Evolutionary conservation across 2,329 filamentous ascomycete species (phyloP), one percentile per base, ranked within the genome.

Genomic region (Clarireedia hainanense): DNA sequence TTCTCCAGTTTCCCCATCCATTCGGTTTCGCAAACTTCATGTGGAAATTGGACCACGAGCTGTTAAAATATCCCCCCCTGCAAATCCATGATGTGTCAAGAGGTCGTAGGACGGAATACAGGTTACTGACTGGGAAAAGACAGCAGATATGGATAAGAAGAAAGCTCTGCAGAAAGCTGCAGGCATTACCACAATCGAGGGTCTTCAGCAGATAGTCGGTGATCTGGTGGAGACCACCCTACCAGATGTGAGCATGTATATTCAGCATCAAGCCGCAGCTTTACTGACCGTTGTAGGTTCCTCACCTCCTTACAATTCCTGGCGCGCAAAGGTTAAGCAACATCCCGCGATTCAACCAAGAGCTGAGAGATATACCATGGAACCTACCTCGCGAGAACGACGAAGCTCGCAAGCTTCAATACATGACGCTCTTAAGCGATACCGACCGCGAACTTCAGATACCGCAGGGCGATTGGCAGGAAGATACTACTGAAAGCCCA

Each of bases 361-460:
- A 63, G 40, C 53, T 50, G 36, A 37, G 20, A 42, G 27, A 42
- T 50, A 42, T 46, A 27, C 26, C 52, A 66, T 65, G 62, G 59
- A 50, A 67, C 64, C 43, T 65, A 68, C 55, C 61, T 66, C 15
- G 59, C 69, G 64, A 65, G 7, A 52, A 58, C 20, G 60, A 61
- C 45, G 68, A 70, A 50, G 63, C 67, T 27, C 61, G 60, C 50
- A 52, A 63, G 37, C 53, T 68, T 23, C 66, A 69, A 46, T 68
- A 69, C 47, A 64, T 69, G 62, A 69, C 67, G 1, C 56, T 69
- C 45, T 55, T 68, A 4, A 61, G 60, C 15, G 55, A 61, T 27
- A 61, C 55, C 23, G 62, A 65, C 34, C 63, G 66, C 42, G 67
- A 63, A 26, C 59, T 65, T 23, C 62, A 60, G 10, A 52, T 55